Evolutionary conservation across 805 yeast species (phyloP), one percentile per base, ranked within the genome.

Genomic region (Peterozyma toletana): DNA sequence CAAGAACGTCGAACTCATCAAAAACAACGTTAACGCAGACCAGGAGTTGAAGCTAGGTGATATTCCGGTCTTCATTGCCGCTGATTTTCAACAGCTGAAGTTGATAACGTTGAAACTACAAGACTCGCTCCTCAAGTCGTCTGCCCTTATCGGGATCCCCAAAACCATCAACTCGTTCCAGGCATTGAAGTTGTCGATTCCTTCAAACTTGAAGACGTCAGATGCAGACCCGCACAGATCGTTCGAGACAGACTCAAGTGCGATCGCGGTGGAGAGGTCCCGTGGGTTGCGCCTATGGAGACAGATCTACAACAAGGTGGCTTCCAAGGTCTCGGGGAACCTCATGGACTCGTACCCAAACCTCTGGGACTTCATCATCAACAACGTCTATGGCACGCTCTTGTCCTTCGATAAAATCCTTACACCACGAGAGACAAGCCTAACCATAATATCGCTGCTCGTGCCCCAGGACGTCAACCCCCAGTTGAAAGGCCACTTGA

Each of bases 381-480:
- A 78, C 43, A 79, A 83, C 56, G 90, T 84, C 13, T 90, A 90
- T 57, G 77, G 86, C 1, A 88, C 95, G 5, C 62, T 90, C 31
- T 69, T 90, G 48, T 82, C 95, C 16, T 83, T 64, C 58, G 74
- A 79, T 14, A 81, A 71, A 2, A 70, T 87, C 1, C 62, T 90
- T 29, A 56, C 70, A 3, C 79, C 84, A 1, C 70, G 68, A 49
- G 95, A 88, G 50, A 83, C 96, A 1, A 80, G 91, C 30, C 57
- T 87, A 46, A 81, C 87, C 30, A 78, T 90, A 2, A 75, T 90
- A 14, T 81, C 95, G 0, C 73, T 91, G 48, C 70, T 90, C 51
- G 80, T 90, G 10, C 96, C 97, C 1, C 96, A 87, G 57, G 95
- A 90, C 60, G 96, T 90, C 10, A 87, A 86, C 52, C 96, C 96